A percentile compares a stretch with the other conserved stretches of the same genome.
Conservation (phyloP, 306 rosid genomes). For the Cicer yamashitae region DNA sequence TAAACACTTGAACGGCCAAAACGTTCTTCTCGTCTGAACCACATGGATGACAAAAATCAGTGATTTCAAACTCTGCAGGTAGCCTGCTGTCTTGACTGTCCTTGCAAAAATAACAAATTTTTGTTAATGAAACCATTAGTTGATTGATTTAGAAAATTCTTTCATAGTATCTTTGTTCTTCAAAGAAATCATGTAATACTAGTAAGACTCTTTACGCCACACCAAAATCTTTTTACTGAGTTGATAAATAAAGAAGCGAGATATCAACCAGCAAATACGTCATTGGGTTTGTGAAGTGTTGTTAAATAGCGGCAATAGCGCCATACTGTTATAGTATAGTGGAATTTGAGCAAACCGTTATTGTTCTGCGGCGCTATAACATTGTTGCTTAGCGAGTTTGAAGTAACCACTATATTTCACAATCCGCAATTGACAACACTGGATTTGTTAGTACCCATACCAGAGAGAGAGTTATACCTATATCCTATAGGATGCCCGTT, state of each 20-base stretch:
- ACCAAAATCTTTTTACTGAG: conserved; percentile 2
- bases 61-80: conserved; percentile 95
- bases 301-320: too few species aligned
- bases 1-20: conserved; percentile 88
- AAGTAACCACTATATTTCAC: too few species aligned
- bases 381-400: too few species aligned
- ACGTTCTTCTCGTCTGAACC: conserved; percentile 71
- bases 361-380: too few species aligned
- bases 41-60: conserved; percentile 79
- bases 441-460: too few species aligned
- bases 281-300: not conserved
- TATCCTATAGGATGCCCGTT: conserved; percentile 89
- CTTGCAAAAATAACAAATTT: conserved; percentile 52
- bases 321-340: too few species aligned
- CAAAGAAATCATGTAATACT: conserved; percentile 10
- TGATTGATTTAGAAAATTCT: conserved; percentile 31
- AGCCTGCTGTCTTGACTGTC: conserved; percentile 96
- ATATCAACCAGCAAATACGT: conserved; percentile 3
- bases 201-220: conserved; percentile 16
- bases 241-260: conserved; percentile 16
- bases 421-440: too few species aligned
- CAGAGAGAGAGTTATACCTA: conserved; percentile 48
- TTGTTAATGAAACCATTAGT: conserved; percentile 40
- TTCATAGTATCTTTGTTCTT: conserved; percentile 17
- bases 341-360: too few species aligned